Base-by-base conservation (phyloP, 371 early-diverging fungal genomes). In the Mucor velutinosus region DNA sequence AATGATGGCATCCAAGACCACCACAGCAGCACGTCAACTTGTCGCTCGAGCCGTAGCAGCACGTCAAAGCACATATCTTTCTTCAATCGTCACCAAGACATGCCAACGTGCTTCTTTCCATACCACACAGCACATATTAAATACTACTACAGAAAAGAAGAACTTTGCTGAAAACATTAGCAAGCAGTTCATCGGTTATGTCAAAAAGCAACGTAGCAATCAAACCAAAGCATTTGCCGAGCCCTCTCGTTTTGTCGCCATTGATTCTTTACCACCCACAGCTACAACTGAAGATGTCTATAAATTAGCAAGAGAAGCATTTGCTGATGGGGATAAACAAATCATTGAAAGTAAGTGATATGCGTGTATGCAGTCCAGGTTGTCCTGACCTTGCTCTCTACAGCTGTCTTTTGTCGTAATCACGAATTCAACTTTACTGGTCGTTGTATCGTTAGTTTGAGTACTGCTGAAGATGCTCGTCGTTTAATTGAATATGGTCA, bases 271-370 rank as follows among this genome's bases (percentile, higher is more conserved):
- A 57, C 83, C 83, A 56, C 19, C n/a, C 1, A 80, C 81, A 25
- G 75, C 72, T 15, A 83, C 83, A 7, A 56, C 41, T 12, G 83
- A 83, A 55, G 83, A 83, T 62, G 72, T 83, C 7, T 62, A 65
- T 64, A 80, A 81, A 61, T 68, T 83, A 25, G 83, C 79, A 7
- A 76, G 83, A 64, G 76, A 80, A 63, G 79, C 83, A 7, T 76
- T 79, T 27, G 64, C 62, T 11, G 56, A 80, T 15, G 79, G 78
- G 33, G 83, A 80, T 47, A 76, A 74, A 25, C 60, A 59, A 17
- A 80, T 83, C 33, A 30, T 67, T 33, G 67, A 65, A 21, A 39
- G 75, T 68, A 64, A 64, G 64, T 32, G 6, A 30, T 4, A 30
- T 30, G 30, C 6, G 4, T 30, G 30, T 4, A 30, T 30, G 6